Conservation (phyloP, 176 grass and related monocot genomes). For the Eragrostis nindensis region DNA sequence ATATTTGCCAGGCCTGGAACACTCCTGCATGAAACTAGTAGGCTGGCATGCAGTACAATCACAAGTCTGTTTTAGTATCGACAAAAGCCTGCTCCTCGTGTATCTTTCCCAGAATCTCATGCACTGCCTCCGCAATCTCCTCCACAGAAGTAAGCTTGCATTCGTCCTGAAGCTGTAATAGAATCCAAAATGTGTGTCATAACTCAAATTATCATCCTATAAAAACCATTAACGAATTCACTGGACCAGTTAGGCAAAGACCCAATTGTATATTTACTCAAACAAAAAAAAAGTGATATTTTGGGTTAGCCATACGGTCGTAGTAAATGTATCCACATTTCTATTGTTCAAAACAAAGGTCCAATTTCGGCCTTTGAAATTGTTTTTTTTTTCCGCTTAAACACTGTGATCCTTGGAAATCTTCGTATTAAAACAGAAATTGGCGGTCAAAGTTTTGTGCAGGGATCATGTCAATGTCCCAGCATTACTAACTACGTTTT, state of each 20-base stretch:
- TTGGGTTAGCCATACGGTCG: background rate
- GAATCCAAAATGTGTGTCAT: background rate
- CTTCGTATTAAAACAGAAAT: background rate
- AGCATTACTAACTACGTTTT: too few relatives aligned
- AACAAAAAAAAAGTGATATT: background rate
- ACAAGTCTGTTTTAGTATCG: slow-evolving; percentile 34
- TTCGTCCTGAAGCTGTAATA: slow-evolving; percentile 61
- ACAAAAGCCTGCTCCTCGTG: slow-evolving; percentile 44
- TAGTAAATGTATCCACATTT: too few relatives aligned
- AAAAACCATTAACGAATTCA: background rate
- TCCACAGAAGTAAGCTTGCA: slow-evolving; percentile 62
- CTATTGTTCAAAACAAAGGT: too few relatives aligned
- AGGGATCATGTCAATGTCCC: too few relatives aligned
- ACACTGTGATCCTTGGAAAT: too few relatives aligned
- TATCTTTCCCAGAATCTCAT: slow-evolving; percentile 62
- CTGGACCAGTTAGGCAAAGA: background rate
- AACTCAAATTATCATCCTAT: background rate
- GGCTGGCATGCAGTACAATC: slow-evolving; percentile 20
- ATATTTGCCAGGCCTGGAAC: background rate
- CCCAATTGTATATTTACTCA: background rate
- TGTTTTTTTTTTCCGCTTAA: too few relatives aligned
- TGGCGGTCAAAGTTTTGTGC: too few relatives aligned
- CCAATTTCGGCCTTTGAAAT: too few relatives aligned
- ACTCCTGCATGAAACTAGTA: slow-evolving; percentile 11
- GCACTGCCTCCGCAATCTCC: slow-evolving; percentile 60